phyloP scores from a whole-genome alignment of 352 stramenopile species.

The Pythium aphanidermatum region DNA sequence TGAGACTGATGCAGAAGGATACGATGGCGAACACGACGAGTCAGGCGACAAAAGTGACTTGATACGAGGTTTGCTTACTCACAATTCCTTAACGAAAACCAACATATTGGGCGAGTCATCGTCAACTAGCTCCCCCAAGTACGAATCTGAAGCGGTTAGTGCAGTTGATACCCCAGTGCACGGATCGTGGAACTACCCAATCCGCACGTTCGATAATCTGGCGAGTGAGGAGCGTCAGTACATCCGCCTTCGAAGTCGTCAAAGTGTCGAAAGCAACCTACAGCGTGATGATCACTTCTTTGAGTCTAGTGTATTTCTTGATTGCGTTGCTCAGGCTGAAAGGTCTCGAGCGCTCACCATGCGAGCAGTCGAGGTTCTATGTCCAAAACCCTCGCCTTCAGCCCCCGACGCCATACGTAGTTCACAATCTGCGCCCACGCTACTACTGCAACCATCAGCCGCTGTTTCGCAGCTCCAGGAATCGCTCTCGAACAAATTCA shows the following conservation, averaged over 20 bases:
- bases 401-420: neutral
- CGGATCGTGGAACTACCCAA: constrained; percentile 58
- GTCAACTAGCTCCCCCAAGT: no score
- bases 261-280: constrained; percentile 33
- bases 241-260: constrained; percentile 54
- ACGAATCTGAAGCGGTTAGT: no score
- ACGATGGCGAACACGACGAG: neutral
- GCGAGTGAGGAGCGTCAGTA: constrained; percentile 60
- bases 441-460: neutral
- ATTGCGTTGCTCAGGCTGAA: constrained; percentile 63
- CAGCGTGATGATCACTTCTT: constrained; percentile 67
- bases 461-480: constrained; percentile 6
- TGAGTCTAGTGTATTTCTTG: constrained; percentile 47
- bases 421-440: neutral
- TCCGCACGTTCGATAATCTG: constrained; percentile 56
- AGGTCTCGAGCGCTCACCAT: constrained; percentile 51
- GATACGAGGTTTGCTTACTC: constrained; percentile 24
- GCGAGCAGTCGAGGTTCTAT: constrained; percentile 40
- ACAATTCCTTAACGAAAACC: neutral
- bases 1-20: neutral
- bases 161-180: no score
- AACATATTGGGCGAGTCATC: no score
- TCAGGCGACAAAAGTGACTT: constrained; percentile 13
- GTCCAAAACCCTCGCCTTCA: constrained; percentile 1
- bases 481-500: constrained; percentile 26